A percentile compares a stretch with the other conserved stretches of the same genome.
Conservation (phyloP, 2,329 filamentous ascomycete species). For the Neofusicoccum kwambonambiense region DNA sequence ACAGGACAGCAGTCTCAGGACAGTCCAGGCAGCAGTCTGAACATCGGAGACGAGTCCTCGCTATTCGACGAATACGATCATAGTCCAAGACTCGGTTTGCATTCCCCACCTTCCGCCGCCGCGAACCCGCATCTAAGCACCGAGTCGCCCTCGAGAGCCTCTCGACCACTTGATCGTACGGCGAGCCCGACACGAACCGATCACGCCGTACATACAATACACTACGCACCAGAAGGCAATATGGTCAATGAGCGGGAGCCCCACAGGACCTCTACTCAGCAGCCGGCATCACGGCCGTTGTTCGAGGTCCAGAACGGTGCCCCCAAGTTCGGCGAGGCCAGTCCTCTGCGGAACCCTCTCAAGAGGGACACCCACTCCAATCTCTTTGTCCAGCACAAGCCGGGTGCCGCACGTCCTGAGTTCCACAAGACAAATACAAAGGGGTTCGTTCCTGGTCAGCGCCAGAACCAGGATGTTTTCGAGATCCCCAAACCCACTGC, state of each 20-base stretch:
- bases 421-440: constrained; percentile 39
- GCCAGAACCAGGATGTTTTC: constrained; percentile 35
- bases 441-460: constrained; percentile 19
- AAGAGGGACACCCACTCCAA: constrained; percentile 33
- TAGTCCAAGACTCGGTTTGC: neutral
- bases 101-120: neutral
- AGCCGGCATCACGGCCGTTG: neutral
- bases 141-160: neutral
- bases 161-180: too few relatives aligned
- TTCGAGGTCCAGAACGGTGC: neutral
- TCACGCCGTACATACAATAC: neutral
- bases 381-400: constrained; percentile 52
- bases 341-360: constrained; percentile 53
- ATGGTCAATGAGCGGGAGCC: constrained; percentile 56
- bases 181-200: neutral
- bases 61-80: constrained; percentile 32
- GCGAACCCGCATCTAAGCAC: neutral
- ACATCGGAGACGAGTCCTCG: constrained; percentile 26
- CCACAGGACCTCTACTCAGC: constrained; percentile 27
- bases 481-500: constrained; percentile 52
- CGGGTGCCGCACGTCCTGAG: constrained; percentile 49
- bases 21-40: constrained; percentile 20
- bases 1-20: neutral
- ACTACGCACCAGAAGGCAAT: constrained; percentile 21
- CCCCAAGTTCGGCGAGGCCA: constrained; percentile 57